Evolutionary conservation across 2,329 filamentous ascomycete species (phyloP), one percentile per base, ranked within the genome.

Genomic region (Rosellinia necatrix): DNA sequence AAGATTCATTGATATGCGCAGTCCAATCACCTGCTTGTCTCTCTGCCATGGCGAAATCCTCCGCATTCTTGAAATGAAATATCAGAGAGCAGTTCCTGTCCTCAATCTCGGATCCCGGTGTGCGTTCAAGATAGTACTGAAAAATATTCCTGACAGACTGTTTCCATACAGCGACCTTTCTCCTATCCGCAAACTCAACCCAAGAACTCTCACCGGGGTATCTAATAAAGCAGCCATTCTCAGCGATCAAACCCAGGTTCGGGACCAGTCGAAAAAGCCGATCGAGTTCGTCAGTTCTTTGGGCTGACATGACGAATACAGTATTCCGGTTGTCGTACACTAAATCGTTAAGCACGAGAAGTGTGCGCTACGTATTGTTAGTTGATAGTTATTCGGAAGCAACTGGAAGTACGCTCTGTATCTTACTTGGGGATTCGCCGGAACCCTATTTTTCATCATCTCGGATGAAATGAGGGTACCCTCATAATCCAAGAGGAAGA

Each of bases 401-500:
- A 21, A 1, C 8, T 15, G 7, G 3, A 6, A 19, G 2, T 25
- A 44, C 22, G 66, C 69, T 66, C 4, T 27, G 41, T 13, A 69
- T n/a, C 71, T 67, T 68, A 78, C 74, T 70, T 83, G 89, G 2
- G 92, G 92, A 62, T 90, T 96, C 47, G 91, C 89, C 15, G 94
- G 81, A 44, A 96, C 91, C 59, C 94, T 93, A 68, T 90, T 89
- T 58, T 86, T 89, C 53, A 91, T 88, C 0, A 90, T 89, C 3
- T 91, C 91, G 83, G 91, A 94, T 49, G 88, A 91, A 38, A 94
- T 90, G 6, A 97, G 78, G 0, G 93, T 97, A 40, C 92, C 93
- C 72, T 97, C 93, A 68, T 96, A 96, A 69, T 97, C 93, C 40
- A 97, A 80, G 62, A 97, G 87, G 72, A 97, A 94, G 2, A 97